These are phyloP conservation scores for Penicillium concentricum DNA, from an alignment of 2,329 filamentous ascomycete genomes.

Conservation along the genomic window DNA sequence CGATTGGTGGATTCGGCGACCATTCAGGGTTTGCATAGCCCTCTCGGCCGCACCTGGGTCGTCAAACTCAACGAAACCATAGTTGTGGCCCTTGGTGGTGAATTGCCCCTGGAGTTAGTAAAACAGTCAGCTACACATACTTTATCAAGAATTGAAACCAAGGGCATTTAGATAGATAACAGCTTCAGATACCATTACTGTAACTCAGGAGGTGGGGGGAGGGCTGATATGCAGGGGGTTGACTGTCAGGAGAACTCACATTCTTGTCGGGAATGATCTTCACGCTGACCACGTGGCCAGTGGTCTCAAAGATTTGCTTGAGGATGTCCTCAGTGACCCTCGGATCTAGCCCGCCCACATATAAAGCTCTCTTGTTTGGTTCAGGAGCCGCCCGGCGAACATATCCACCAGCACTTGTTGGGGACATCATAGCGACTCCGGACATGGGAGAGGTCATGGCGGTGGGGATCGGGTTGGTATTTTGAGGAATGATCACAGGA, in stretches of 20 bases:
- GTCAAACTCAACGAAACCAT: conserved; percentile 98
- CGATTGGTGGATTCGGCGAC: conserved; percentile 89
- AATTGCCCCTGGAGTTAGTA: conserved; percentile 30
- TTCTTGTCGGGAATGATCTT: conserved; percentile 99
- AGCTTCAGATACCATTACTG: background rate
- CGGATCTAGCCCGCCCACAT: conserved; percentile 91
- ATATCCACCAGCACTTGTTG: conserved; percentile 76
- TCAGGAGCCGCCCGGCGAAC: conserved; percentile 90
- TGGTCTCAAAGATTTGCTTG: conserved; percentile 98
- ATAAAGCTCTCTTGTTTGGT: conserved; percentile 96
- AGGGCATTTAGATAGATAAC: background rate
- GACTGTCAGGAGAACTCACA: conserved; percentile 57
- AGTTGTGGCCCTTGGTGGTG: conserved; percentile 95
- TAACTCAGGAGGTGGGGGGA: background rate
- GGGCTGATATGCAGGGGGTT: conserved; percentile 5
- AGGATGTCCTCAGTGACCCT: conserved; percentile 94
- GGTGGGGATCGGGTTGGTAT: conserved; percentile 91
- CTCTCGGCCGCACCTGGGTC: conserved; percentile 94
- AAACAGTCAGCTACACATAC: background rate
- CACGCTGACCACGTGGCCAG: conserved; percentile 95
- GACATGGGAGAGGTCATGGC: conserved; percentile 87
- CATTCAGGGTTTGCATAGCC: conserved; percentile 96
- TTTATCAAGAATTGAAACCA: background rate
- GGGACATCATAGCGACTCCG: conserved; percentile 71
- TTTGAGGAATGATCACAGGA: conserved; percentile 82